Conservation (phyloP, 2,329 filamentous ascomycete genomes). For the Colletotrichum sp. region DNA sequence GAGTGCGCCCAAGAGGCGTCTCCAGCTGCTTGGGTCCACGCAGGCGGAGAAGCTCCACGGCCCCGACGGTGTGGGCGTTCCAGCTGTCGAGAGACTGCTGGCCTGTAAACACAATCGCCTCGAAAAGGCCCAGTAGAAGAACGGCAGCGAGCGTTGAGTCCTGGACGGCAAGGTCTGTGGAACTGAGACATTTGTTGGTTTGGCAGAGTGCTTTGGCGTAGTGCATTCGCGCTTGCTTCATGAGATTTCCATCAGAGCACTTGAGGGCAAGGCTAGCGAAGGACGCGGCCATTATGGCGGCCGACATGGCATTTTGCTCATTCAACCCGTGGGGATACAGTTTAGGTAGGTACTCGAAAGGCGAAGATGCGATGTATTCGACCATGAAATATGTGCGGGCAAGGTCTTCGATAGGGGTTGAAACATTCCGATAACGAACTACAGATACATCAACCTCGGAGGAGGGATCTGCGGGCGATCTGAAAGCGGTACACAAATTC, state of each 20-base stretch:
- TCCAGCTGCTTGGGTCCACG: constrained; percentile 26
- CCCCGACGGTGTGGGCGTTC: constrained; percentile 28
- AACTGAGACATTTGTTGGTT: constrained; percentile 20
- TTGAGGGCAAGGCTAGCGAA: constrained; percentile 27
- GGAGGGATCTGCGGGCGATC: neutral
- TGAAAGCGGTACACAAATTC: neutral
- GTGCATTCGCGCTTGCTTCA: constrained; percentile 23
- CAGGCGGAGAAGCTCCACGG: constrained; percentile 29
- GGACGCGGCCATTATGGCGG: constrained; percentile 26
- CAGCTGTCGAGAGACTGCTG: constrained; percentile 28
- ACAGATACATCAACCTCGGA: neutral
- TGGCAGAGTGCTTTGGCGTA: constrained; percentile 24
- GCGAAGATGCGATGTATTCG: constrained; percentile 28
- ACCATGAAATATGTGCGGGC: constrained; percentile 29
- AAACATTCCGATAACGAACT: constrained; percentile 7
- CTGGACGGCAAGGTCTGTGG: constrained; percentile 22
- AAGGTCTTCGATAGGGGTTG: constrained; percentile 2
- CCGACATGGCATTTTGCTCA: constrained; percentile 23
- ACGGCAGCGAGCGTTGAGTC: constrained; percentile 30
- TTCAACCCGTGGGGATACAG: constrained; percentile 16
- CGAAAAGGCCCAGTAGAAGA: constrained; percentile 31
- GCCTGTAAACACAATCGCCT: constrained; percentile 29
- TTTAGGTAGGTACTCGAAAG: constrained; percentile 28
- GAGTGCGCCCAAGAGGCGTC: constrained; percentile 22
- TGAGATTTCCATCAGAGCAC: constrained; percentile 5